Percentiles rank a stretch among this genome's conserved stretches.
Evolutionary conservation across 495 filamentous ascomycete genomes (phyloP).

Genomic region (Penicillium cinerascens): DNA sequence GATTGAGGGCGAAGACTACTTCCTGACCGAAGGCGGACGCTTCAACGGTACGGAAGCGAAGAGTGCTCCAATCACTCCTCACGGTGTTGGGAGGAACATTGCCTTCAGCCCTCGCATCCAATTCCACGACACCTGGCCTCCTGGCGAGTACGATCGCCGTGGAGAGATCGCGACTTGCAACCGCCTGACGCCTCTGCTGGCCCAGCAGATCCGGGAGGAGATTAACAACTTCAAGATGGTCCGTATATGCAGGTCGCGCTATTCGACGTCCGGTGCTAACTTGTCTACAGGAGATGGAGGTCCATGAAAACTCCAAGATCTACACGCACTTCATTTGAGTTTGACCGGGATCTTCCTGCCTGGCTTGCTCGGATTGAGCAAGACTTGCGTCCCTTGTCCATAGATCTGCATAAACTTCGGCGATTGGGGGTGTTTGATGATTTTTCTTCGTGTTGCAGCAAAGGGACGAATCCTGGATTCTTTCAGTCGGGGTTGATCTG

Average conservation of each 20-base stretch:
- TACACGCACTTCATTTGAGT: conserved; percentile 97
- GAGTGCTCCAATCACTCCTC: conserved; percentile 75
- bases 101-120: conserved; percentile 91
- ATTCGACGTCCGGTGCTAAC: conserved; percentile 23
- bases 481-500: not conserved
- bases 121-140: conserved; percentile 95
- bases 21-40: conserved; percentile 63
- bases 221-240: conserved; percentile 99
- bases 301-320: conserved; percentile 96
- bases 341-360: conserved; percentile 26
- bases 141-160: conserved; percentile 90
- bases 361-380: conserved; percentile 9
- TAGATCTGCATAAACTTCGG: conserved; percentile 31
- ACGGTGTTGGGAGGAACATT: conserved; percentile 68
- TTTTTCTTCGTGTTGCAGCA: not conserved
- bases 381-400: conserved; percentile 26
- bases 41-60: conserved; percentile 60
- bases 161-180: conserved; percentile 98
- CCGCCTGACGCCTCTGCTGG: conserved; percentile 90
- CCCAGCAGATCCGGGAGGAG: conserved; percentile 99
- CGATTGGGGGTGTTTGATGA: conserved; percentile 25
- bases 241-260: not conserved
- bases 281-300: conserved; percentile 88
- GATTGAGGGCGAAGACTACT: conserved; percentile 84
- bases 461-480: not conserved